These are phyloP conservation scores for Cladosporium sp. DNA, from an alignment of 2,329 filamentous ascomycete genomes.

Conservation along the genomic window DNA sequence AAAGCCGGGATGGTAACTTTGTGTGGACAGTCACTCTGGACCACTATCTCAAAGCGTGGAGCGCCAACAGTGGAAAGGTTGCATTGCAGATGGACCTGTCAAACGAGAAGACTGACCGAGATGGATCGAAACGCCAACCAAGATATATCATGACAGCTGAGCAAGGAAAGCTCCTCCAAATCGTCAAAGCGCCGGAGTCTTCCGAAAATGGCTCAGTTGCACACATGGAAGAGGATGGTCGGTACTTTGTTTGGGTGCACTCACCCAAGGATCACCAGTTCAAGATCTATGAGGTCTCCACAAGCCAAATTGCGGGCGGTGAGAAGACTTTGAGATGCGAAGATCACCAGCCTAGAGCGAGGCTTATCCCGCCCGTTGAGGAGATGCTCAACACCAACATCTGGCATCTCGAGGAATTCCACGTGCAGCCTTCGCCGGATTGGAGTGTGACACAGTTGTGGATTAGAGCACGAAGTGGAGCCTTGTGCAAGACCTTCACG, in stretches of 20 bases:
- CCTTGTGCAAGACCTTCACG: conserved; percentile 60
- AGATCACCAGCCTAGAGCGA: conserved; percentile 52
- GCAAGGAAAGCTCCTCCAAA: conserved; percentile 69
- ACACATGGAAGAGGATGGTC: conserved; percentile 15
- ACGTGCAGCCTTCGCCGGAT: conserved; percentile 34
- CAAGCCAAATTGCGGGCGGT: conserved; percentile 13
- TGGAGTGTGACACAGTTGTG: conserved; percentile 42
- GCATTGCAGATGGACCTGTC: conserved; percentile 74
- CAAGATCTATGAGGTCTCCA: conserved; percentile 79
- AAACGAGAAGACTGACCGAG: conserved; percentile 48
- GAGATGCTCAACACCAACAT: conserved; percentile 48
- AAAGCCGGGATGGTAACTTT: conserved; percentile 46
- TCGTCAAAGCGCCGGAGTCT: conserved; percentile 58
- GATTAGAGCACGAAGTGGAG: conserved; percentile 52
- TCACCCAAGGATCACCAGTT: conserved; percentile 88
- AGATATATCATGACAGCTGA: conserved; percentile 75
- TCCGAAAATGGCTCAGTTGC: conserved; percentile 36
- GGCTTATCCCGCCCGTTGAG: conserved; percentile 59
- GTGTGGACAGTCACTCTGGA: conserved; percentile 82
- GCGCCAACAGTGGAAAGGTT: conserved; percentile 73
- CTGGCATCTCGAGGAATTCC: conserved; percentile 47
- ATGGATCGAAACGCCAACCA: conserved; percentile 42
- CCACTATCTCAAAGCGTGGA: conserved; percentile 86
- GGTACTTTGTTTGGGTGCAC: conserved; percentile 71
- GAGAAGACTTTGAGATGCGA: conserved; percentile 15